A percentile compares a stretch with the other conserved stretches of the same genome.
These are phyloP conservation scores for Phalaenopsis aphrodite DNA, from an alignment of 106 monocot species.

Conservation along the genomic window DNA sequence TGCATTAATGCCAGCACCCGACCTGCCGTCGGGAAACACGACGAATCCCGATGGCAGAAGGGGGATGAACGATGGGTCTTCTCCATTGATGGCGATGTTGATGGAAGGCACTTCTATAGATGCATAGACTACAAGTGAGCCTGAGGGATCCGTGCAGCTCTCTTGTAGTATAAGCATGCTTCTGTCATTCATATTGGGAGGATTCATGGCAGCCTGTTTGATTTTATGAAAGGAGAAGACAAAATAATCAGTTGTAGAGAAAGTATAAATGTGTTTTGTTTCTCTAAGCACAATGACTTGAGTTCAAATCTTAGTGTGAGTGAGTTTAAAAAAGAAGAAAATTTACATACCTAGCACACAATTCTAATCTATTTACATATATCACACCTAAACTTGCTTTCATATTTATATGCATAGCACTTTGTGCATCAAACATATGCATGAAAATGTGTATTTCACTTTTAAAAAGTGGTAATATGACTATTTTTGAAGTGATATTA, in stretches of 20 bases:
- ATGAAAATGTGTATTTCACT: too few species aligned
- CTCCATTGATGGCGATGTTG: slow-evolving; percentile 75
- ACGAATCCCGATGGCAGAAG: slow-evolving; percentile 84
- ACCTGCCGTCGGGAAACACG: slow-evolving; percentile 59
- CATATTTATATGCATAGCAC: too few species aligned
- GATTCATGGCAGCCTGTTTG: neutral
- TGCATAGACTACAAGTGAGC: slow-evolving; percentile 69
- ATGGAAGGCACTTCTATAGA: slow-evolving; percentile 59
- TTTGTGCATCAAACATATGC: too few species aligned
- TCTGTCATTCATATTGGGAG: slow-evolving; percentile 36
- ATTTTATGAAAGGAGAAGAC: neutral
- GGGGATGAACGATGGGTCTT: slow-evolving; percentile 58
- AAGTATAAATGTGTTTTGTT: neutral
- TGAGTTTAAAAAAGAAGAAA: too few species aligned
- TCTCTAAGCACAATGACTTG: too few species aligned
- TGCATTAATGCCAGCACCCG: slow-evolving; percentile 11
- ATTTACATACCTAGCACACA: too few species aligned
- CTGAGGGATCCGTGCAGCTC: slow-evolving; percentile 77
- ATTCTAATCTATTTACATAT: too few species aligned
- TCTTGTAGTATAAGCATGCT: slow-evolving; percentile 89
- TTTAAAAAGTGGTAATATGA: too few species aligned
- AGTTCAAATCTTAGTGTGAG: too few species aligned
- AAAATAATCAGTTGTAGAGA: too few species aligned
- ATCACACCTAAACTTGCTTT: too few species aligned
- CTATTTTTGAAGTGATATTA: too few species aligned